Evolutionary conservation across 495 filamentous ascomycete genomes (phyloP), one percentile per base, ranked within the genome.

Genomic region (Aspergillus nanangensis): DNA sequence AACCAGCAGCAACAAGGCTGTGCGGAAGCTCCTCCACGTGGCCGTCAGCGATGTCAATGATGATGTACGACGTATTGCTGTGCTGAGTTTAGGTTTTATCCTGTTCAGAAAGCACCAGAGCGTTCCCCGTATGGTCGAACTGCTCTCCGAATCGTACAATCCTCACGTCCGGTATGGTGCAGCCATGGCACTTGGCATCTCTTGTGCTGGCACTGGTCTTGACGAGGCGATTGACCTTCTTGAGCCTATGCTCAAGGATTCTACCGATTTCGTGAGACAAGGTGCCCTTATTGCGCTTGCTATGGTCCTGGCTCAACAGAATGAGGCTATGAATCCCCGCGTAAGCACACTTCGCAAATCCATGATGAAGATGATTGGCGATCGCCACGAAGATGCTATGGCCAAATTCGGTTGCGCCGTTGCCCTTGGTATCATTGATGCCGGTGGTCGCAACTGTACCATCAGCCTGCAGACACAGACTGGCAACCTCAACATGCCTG

Each of bases 171-270:
- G 94, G 35, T 99, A 99, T 52, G 94, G 94, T 57, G 95, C 94
- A 3, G 91, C 94, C 22, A 96, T 99, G 88, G 94, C 94, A 13
- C 79, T 99, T 11, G 94, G 94, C 67, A 97, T 99, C 55, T 93
- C 94, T 27, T 97, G 94, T 55, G 94, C 94, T 20, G 94, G 94
- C 23, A 99, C 94, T 31, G 94, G 94, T 17, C 70, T 97, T 20
- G 92, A 97, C 50, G 94, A 97, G 67, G 94, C 94, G 3, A 94
- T 96, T 51, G 94, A 97, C 52, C 77, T 99, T 22, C 76, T 99
- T 8, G 94, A 99, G 68, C 94, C 94, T 19, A 97, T 99, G 94
- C 90, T 96, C 66, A 99, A 99, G 74, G 94, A 99, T 60, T 93
- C 94, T 13, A 93, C 88, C 41, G 94, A 99, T 72, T 99, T 99